A percentile compares a stretch with the other conserved stretches of the same genome.
phyloP scores from a whole-genome alignment of 225 moss, liverwort and hornwort genomes.

The Straminergon stramineum region DNA sequence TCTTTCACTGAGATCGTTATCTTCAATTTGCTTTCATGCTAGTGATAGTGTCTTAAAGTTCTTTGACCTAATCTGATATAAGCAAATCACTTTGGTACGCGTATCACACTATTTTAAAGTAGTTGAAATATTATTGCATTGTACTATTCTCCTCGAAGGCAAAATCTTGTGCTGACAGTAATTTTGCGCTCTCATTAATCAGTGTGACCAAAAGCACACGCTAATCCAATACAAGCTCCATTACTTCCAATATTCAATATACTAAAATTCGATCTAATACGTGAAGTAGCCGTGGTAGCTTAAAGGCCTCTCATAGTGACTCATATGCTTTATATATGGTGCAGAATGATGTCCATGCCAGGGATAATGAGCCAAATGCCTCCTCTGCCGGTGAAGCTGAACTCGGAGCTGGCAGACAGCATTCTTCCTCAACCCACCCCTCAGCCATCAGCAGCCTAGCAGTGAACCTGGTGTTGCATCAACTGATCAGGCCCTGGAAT shows the following conservation, averaged over 20 bases:
- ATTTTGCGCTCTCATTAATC: neutral
- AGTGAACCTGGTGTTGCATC: neutral
- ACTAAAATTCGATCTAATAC: neutral
- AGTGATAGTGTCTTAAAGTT: neutral
- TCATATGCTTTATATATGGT: neutral
- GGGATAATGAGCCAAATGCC: conserved; percentile 99
- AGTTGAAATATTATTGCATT: no score
- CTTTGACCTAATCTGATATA: neutral
- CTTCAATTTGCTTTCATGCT: neutral
- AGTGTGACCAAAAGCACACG: no score
- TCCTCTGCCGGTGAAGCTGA: conserved; percentile 86
- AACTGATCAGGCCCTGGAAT: neutral
- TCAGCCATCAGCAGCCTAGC: conserved; percentile 54
- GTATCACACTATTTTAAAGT: neutral
- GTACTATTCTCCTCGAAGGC: neutral
- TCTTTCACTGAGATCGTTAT: neutral
- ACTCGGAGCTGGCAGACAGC: conserved; percentile 84
- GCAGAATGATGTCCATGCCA: conserved; percentile 99
- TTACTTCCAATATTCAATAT: neutral
- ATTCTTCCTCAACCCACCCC: conserved; percentile 69
- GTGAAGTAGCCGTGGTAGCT: neutral
- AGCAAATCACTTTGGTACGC: no score
- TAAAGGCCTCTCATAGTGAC: neutral
- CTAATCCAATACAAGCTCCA: neutral
- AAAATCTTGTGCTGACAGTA: neutral